Conservation (phyloP, 257 asterid species). For the Petunia axillaris region DNA sequence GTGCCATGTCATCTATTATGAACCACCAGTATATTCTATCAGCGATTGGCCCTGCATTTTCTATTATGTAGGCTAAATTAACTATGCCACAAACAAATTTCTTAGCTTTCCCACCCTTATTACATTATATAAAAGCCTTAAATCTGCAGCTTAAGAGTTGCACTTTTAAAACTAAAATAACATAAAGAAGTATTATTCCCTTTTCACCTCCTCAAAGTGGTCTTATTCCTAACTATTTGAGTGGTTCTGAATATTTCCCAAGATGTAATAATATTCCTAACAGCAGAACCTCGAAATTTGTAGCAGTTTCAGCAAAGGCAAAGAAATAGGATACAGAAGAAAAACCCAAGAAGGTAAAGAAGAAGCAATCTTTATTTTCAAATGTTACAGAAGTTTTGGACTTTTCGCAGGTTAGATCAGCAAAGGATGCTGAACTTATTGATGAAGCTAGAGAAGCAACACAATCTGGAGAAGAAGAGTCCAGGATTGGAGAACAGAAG, state of each 20-base stretch:
- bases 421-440: conserved; percentile 71
- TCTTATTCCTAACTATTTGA: conserved; percentile 27
- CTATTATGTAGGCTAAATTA: background rate
- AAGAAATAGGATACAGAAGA: conserved; percentile 37
- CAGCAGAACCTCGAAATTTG: conserved; percentile 34
- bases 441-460: conserved; percentile 76
- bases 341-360: conserved; percentile 30
- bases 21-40: conserved; percentile 45
- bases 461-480: conserved; percentile 71
- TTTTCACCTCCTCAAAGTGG: conserved; percentile 60
- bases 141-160: background rate
- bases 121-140: background rate
- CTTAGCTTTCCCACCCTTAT: conserved; percentile 17
- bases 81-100: conserved; percentile 10
- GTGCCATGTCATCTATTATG: conserved; percentile 62
- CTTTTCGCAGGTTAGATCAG: conserved; percentile 83
- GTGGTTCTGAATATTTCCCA: conserved; percentile 28
- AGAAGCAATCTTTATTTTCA: conserved; percentile 59
- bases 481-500: conserved; percentile 51
- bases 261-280: background rate
- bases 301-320: conserved; percentile 50
- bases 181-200: conserved; percentile 28
- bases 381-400: conserved; percentile 86
- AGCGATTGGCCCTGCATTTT: conserved; percentile 24
- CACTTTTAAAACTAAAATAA: background rate